Base-by-base conservation (phyloP, 1,139 yeast genomes). In the Protomyces pachydermus region DNA sequence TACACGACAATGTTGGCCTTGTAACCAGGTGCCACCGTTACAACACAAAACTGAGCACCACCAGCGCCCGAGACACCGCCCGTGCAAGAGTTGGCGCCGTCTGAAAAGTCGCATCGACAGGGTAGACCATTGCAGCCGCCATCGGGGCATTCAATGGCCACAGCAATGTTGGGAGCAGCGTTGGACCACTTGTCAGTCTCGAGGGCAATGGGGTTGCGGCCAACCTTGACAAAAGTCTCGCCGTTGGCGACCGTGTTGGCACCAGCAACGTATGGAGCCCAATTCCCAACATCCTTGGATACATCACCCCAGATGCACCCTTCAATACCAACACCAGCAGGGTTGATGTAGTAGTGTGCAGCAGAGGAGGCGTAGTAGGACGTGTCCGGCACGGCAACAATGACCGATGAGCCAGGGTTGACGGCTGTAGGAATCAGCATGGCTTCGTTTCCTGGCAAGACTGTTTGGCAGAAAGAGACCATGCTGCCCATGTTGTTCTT, bases 221-320 rank as follows among this genome's bases (percentile, higher is more conserved):
- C 96, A 73, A 90, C 83, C 77, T 88, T 90, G 69, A 87, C 87
- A 74, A 70, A 89, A 2, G 96, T 88, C 74, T 83, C 82, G 37
- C 89, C 87, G 65, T 73, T 75, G 65, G 74, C 75, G 74, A 88
- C 95, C 42, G 60, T 61, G 78, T 89, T 89, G 69, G 91, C 90
- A 69, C 96, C 97, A 18, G 95, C 95, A 67, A 90, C 95, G 71
- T 88, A 90, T 32, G 97, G 96, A 32, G 96, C 78, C 96, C 96
- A 90, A 81, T 90, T 89, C 67, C 97, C 97, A 69, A 79, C 78
- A 23, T 93, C 85, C 68, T 86, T 79, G 65, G 79, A 77, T 34
- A 79, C 79, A 35, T 86, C 74, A 1, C 96, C 96, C 97, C 97
- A 90, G 67, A 83, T 82, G 76, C 97, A 90, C 39, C 87, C 96